Base-by-base conservation (phyloP, 1,139 yeast species). In the Scheffersomyces segobiensis region DNA sequence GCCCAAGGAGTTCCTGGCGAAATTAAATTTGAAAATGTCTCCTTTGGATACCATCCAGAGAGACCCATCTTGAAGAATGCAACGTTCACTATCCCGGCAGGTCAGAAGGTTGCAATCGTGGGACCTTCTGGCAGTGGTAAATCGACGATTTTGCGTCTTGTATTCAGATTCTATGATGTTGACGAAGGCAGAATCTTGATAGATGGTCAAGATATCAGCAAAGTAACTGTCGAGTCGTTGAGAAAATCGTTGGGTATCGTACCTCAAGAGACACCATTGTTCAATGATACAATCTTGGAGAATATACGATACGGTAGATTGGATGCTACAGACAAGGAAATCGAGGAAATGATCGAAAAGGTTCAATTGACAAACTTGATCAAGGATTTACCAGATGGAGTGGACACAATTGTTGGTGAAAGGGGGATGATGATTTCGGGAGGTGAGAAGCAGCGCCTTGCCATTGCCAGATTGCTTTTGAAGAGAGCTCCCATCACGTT, bases 361-460 rank as follows among this genome's bases (percentile, higher is more conserved):
- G 97, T 97, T 1, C 88, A 90, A 67, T 80, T 95, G 59, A 85
- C 86, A 59, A 74, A 76, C 21, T 77, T 93, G 52, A 81, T 96
- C 21, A 67, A 73, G 6, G 91, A 88, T 55, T 77, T 95, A 53
- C 98, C 99, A 0, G 90, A 91, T 17, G 98, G 98, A 0, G 79
- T 84, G 52, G 79, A 88, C 48, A 95, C 99, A 0, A 80, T 91
- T 57, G 99, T 95, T n/a, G 99, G 99, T 55, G 99, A 96, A 73
- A 80, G 99, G 65, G 99, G 99, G 22, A 83, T 95, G 83, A 95
- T 95, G 99, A 93, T 95, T 53, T 92, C 98, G 12, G 99, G 99
- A 17, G 99, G 99, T 58, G 99, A 95, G 72, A 93, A 96, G 71
- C 99, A 95, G 73, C 81, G 99, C 62, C 79, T 95, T 56, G 99